A percentile compares a stretch with the other conserved stretches of the same genome.
phyloP scores from a whole-genome alignment of 2,329 filamentous ascomycete genomes.

The Sarocladiaceae sp. region DNA sequence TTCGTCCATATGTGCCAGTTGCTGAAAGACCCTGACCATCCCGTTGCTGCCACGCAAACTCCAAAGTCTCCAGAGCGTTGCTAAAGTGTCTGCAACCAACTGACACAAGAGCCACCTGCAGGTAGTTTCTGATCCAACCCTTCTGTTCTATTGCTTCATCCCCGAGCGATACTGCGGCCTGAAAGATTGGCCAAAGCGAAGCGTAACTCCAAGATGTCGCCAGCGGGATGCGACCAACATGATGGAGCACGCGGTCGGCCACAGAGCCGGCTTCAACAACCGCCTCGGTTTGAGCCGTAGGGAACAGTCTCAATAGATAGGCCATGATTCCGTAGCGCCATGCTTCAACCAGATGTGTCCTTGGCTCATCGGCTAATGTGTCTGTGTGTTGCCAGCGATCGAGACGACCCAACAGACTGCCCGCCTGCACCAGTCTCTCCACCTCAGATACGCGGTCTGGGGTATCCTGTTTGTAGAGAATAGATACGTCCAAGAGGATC shows the following conservation, averaged over 20 bases:
- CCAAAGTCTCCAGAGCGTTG: constrained; percentile 9
- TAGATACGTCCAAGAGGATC: constrained; percentile 3
- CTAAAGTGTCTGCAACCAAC: constrained; percentile 10
- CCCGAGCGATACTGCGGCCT: constrained; percentile 2
- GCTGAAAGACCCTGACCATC: neutral
- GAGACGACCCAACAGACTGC: neutral
- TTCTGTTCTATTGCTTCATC: neutral
- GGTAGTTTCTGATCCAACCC: constrained; percentile 4
- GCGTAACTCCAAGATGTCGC: constrained; percentile 6
- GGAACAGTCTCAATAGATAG: constrained; percentile 5
- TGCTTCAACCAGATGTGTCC: constrained; percentile 6
- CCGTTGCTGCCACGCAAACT: neutral
- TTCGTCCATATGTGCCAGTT: neutral
- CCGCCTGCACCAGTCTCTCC: neutral
- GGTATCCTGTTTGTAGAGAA: constrained; percentile 1
- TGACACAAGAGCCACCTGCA: neutral
- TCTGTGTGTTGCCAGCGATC: neutral
- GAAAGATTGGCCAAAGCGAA: constrained; percentile 8
- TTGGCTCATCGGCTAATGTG: neutral
- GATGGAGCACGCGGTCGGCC: neutral
- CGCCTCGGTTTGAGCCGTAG: neutral
- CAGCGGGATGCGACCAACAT: neutral
- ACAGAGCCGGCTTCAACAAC: neutral
- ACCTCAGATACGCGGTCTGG: neutral
- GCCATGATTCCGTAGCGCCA: constrained; percentile 8